A percentile compares a stretch with the other conserved stretches of the same genome.
Conservation (phyloP, 164 flowering plant species). For the Vitis amurensis region DNA sequence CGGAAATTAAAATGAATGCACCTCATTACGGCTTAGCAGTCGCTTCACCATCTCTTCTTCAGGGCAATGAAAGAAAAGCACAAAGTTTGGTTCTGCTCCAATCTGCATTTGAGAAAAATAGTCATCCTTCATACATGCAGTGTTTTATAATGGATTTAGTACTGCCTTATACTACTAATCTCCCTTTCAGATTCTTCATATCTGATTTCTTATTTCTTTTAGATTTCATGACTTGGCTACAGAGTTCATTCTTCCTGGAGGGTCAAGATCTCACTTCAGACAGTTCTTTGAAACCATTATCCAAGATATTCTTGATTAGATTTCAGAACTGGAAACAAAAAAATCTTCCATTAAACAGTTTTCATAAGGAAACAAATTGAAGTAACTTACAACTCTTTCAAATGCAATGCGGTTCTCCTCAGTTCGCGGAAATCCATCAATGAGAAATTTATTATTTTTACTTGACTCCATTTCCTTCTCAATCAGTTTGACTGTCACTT, state of each 20-base stretch:
- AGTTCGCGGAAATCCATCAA: slow-evolving; percentile 94
- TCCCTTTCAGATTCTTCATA: not conserved
- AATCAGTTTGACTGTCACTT: slow-evolving; percentile 73
- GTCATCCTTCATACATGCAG: not conserved
- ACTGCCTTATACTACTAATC: not conserved
- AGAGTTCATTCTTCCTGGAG: not conserved
- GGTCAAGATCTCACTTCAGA: not conserved
- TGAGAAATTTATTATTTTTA: slow-evolving; percentile 63
- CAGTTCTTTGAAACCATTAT: too few relatives aligned
- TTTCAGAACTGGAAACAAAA: too few relatives aligned
- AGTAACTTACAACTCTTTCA: slow-evolving; percentile 74
- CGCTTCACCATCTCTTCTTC: slow-evolving; percentile 94
- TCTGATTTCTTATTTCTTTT: not conserved
- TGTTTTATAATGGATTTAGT: not conserved
- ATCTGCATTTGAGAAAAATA: slow-evolving; percentile 41
- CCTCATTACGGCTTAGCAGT: slow-evolving; percentile 90
- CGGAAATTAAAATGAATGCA: slow-evolving; percentile 12
- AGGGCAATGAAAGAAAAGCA: slow-evolving; percentile 90
- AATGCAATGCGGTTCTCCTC: slow-evolving; percentile 91
- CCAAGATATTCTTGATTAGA: too few relatives aligned
- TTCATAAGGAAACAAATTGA: not conserved
- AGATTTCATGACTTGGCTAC: not conserved
- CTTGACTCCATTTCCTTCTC: slow-evolving; percentile 67
- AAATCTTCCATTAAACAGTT: too few relatives aligned
- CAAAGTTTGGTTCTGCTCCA: slow-evolving; percentile 75